Percentiles rank a stretch among this genome's conserved stretches.
phyloP scores from a whole-genome alignment of 2,329 filamentous ascomycete species.

The Cladorrhinum sp. region DNA sequence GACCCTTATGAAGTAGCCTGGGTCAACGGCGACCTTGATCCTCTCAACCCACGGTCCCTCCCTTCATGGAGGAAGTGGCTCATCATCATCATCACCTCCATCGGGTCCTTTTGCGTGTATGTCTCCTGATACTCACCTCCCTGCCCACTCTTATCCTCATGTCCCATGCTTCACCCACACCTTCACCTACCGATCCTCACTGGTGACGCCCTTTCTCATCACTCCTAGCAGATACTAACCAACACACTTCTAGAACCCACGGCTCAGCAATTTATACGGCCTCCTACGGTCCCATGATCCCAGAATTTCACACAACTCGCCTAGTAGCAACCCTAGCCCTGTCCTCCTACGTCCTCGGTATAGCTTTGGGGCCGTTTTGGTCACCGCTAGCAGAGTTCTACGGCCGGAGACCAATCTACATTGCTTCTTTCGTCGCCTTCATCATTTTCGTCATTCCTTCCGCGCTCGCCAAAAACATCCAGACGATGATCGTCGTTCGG shows the following conservation, averaged over 20 bases:
- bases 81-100: conserved; percentile 70
- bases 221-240: neutral
- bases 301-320: conserved; percentile 68
- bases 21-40: conserved; percentile 66
- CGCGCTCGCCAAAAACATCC: conserved; percentile 77
- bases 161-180: neutral
- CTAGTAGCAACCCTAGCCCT: conserved; percentile 77
- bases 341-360: conserved; percentile 77
- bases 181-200: neutral
- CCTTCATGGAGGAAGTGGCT: conserved; percentile 68
- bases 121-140: conserved; percentile 35
- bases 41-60: conserved; percentile 70
- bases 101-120: conserved; percentile 79
- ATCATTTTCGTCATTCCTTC: conserved; percentile 78
- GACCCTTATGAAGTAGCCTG: conserved; percentile 68
- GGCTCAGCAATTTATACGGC: conserved; percentile 86
- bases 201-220: conserved; percentile 4
- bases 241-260: conserved; percentile 59
- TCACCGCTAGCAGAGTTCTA: conserved; percentile 73
- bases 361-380: conserved; percentile 61
- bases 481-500: conserved; percentile 72
- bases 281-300: conserved; percentile 73
- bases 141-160: neutral
- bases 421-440: conserved; percentile 70
- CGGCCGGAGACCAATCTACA: conserved; percentile 77